Percentiles rank a stretch among this genome's conserved stretches.
phyloP scores from a whole-genome alignment of 768 basidiomycete genomes.

The Agaricus subrufescens region DNA sequence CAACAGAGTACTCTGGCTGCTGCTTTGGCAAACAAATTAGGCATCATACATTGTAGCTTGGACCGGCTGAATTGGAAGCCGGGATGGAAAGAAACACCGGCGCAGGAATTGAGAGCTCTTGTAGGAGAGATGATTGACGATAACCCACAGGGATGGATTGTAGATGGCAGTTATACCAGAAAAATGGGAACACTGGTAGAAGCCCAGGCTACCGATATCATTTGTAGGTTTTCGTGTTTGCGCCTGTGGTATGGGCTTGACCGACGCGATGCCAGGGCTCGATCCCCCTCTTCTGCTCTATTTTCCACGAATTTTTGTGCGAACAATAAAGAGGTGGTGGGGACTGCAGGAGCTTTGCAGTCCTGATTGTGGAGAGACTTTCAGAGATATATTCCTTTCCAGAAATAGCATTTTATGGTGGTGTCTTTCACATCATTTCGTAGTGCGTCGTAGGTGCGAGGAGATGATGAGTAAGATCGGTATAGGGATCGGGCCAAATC shows the following conservation, averaged over 20 bases:
- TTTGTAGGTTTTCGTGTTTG: too few relatives aligned
- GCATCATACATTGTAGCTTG: too few relatives aligned
- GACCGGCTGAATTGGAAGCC: too few relatives aligned
- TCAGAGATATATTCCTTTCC: constrained; percentile 38
- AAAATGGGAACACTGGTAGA: too few relatives aligned
- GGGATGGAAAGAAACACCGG: too few relatives aligned
- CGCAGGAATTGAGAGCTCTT: too few relatives aligned
- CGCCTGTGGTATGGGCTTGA: too few relatives aligned
- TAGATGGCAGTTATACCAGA: too few relatives aligned
- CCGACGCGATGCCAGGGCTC: constrained; percentile 40
- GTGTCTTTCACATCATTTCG: constrained; percentile 39
- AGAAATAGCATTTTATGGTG: constrained; percentile 48
- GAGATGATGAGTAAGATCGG: constrained; percentile 28
- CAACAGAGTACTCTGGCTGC: constrained; percentile 43
- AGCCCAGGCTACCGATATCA: too few relatives aligned
- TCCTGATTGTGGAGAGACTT: constrained; percentile 42
- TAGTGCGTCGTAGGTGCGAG: constrained; percentile 19
- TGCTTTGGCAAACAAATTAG: constrained; percentile 37
- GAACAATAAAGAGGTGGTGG: constrained; percentile 48
- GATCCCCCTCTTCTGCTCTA: constrained; percentile 61
- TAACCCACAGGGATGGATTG: too few relatives aligned
- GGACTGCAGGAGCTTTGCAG: constrained; percentile 34
- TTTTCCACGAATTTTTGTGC: constrained; percentile 50
- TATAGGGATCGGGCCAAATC: constrained; percentile 24
- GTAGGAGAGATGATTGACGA: too few relatives aligned